Evolutionary conservation across 768 basidiomycete species (phyloP).

Genomic region (Podaxis sp.): DNA sequence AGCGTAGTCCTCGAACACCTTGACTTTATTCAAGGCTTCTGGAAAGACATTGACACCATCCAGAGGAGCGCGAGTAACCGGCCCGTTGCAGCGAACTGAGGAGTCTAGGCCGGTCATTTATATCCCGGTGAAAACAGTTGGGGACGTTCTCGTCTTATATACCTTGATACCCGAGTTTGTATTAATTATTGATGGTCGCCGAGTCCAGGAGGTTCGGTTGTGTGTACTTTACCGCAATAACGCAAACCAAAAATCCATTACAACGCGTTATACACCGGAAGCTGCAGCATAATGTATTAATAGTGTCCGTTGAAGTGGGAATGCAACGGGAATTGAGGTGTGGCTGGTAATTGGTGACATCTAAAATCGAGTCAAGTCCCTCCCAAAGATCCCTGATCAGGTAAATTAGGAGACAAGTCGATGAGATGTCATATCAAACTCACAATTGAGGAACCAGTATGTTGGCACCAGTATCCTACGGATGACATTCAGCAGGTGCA

Average conservation of each 20-base stretch:
- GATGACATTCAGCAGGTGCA: slow-evolving; percentile 5
- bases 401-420: slow-evolving; percentile 9
- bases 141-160: not conserved
- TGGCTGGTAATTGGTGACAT: slow-evolving; percentile 9
- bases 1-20: slow-evolving; percentile 26
- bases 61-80: slow-evolving; percentile 19
- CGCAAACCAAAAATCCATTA: not conserved
- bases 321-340: slow-evolving; percentile 17
- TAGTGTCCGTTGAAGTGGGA: not conserved
- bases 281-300: slow-evolving; percentile 9
- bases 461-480: slow-evolving; percentile 62
- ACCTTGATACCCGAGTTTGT: not conserved
- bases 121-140: slow-evolving; percentile 1
- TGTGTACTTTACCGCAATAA: not conserved
- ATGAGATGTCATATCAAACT: slow-evolving; percentile 24
- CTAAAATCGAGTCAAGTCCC: slow-evolving; percentile 72
- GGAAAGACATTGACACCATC: slow-evolving; percentile 29
- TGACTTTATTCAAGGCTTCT: slow-evolving; percentile 33
- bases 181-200: not conserved
- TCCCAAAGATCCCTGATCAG: slow-evolving; percentile 67
- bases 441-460: slow-evolving; percentile 78
- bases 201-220: not conserved
- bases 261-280: not conserved
- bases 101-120: not conserved
- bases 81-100: slow-evolving; percentile 16